Evolutionary conservation across 1,139 yeast species (phyloP).

Genomic region (Pichia norvegensis): DNA sequence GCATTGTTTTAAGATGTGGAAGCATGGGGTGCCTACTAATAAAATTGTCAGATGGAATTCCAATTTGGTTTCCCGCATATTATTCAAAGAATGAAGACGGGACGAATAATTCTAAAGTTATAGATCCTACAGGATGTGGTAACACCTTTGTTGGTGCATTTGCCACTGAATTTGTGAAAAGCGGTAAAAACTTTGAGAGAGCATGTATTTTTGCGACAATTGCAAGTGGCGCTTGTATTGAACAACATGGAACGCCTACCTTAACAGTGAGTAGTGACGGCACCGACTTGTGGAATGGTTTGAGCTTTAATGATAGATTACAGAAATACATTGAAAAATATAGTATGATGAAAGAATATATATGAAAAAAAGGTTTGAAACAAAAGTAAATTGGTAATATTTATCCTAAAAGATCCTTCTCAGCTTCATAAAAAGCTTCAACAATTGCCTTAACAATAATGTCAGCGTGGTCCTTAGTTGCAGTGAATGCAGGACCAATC

Average conservation of each 20-base stretch:
- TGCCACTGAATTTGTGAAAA: conserved; percentile 48
- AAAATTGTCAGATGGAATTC: conserved; percentile 1
- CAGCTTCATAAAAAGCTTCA: conserved; percentile 24
- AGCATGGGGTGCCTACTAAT: conserved; percentile 48
- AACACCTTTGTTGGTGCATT: conserved; percentile 83
- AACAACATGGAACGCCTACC: conserved; percentile 65
- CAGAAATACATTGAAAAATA: conserved; percentile 22
- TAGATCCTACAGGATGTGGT: conserved; percentile 95
- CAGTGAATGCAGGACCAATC: conserved; percentile 44
- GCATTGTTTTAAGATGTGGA: conserved; percentile 65
- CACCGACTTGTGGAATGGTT: conserved; percentile 51
- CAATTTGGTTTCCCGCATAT: conserved; percentile 60
- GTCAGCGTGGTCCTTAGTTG: conserved; percentile 40
- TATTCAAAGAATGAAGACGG: conserved; percentile 35
- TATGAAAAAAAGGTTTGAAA: background rate
- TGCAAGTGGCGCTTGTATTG: conserved; percentile 74
- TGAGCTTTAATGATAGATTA: conserved; percentile 30
- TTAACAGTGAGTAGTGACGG: conserved; percentile 4
- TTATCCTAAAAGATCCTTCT: conserved; percentile 16
- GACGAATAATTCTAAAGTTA: conserved; percentile 32
- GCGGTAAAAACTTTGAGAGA: conserved; percentile 40
- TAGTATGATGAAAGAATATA: background rate
- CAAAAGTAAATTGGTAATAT: background rate
- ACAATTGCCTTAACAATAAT: conserved; percentile 31
- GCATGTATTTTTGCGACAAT: conserved; percentile 67